A percentile compares a stretch with the other conserved stretches of the same genome.
phyloP scores from a whole-genome alignment of 2,329 filamentous ascomycete species.

The Fusarium palustre region DNA sequence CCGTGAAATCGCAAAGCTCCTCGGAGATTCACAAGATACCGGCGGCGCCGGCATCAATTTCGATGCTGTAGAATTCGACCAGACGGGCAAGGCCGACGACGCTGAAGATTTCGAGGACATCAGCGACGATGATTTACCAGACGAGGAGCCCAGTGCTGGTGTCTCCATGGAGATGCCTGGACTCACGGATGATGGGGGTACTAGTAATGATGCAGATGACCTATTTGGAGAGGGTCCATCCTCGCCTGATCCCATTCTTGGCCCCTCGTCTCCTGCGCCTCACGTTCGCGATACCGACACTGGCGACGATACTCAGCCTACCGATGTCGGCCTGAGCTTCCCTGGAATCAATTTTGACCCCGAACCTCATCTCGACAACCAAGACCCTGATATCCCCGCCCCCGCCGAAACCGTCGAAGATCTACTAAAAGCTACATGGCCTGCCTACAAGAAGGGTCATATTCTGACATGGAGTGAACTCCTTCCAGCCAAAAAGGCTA shows the following conservation, averaged over 20 bases:
- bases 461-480: conserved; percentile 84
- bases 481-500: conserved; percentile 82
- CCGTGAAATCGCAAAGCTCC: conserved; percentile 58
- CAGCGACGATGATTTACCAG: conserved; percentile 88
- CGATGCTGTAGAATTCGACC: conserved; percentile 64
- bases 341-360: conserved; percentile 62
- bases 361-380: conserved; percentile 61
- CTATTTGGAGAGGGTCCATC: conserved; percentile 74
- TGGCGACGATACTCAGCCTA: conserved; percentile 51
- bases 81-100: conserved; percentile 87
- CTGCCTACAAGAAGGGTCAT: conserved; percentile 79
- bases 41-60: conserved; percentile 56
- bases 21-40: conserved; percentile 57
- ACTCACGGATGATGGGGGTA: conserved; percentile 69
- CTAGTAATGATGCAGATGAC: conserved; percentile 72
- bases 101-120: conserved; percentile 93
- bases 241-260: conserved; percentile 59
- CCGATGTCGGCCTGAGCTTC: conserved; percentile 52
- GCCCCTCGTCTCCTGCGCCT: conserved; percentile 59
- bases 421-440: conserved; percentile 82
- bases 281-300: conserved; percentile 57
- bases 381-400: conserved; percentile 73
- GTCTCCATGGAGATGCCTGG: conserved; percentile 63
- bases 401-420: conserved; percentile 80
- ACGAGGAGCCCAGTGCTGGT: conserved; percentile 68